Evolutionary conservation across 768 basidiomycete genomes (phyloP).

Genomic region (Phylloporus sp.): DNA sequence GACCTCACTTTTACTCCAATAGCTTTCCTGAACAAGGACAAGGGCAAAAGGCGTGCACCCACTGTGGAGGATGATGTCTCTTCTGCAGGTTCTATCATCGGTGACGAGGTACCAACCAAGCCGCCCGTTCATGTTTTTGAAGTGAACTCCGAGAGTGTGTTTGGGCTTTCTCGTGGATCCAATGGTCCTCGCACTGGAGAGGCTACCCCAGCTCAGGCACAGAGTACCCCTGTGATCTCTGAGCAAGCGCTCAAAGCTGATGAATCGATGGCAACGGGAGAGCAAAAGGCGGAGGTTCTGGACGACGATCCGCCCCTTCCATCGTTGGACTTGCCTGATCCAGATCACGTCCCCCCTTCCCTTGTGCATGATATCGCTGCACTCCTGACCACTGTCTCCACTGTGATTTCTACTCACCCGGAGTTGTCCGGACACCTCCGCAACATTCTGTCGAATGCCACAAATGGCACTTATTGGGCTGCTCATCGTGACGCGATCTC

Average conservation of each 20-base stretch:
- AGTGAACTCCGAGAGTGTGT: constrained; percentile 29
- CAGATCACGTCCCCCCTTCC: constrained; percentile 35
- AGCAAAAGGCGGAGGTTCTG: constrained; percentile 8
- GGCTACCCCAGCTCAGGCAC: constrained; percentile 33
- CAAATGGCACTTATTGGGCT: constrained; percentile 66
- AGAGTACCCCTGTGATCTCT: constrained; percentile 39
- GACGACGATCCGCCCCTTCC: constrained; percentile 51
- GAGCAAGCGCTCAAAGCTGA: constrained; percentile 21
- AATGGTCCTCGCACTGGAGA: constrained; percentile 15
- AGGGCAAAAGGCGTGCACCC: constrained; percentile 35
- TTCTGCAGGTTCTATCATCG: constrained; percentile 41
- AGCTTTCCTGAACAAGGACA: constrained; percentile 43
- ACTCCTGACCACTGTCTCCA: constrained; percentile 53
- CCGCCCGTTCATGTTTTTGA: constrained; percentile 60
- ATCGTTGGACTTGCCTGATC: constrained; percentile 35
- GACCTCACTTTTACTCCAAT: constrained; percentile 16
- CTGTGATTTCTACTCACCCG: constrained; percentile 60
- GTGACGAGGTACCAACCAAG: constrained; percentile 46
- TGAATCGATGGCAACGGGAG: constrained; percentile 5
- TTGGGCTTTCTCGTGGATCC: constrained; percentile 17
- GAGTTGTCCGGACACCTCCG: constrained; percentile 67
- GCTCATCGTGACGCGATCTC: constrained; percentile 57
- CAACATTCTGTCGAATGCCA: constrained; percentile 58
- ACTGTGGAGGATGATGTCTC: constrained; percentile 33
- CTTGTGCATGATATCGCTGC: constrained; percentile 63